Conservation (phyloP, 2,329 filamentous ascomycete genomes). For the Dactylellina haptotyla region DNA sequence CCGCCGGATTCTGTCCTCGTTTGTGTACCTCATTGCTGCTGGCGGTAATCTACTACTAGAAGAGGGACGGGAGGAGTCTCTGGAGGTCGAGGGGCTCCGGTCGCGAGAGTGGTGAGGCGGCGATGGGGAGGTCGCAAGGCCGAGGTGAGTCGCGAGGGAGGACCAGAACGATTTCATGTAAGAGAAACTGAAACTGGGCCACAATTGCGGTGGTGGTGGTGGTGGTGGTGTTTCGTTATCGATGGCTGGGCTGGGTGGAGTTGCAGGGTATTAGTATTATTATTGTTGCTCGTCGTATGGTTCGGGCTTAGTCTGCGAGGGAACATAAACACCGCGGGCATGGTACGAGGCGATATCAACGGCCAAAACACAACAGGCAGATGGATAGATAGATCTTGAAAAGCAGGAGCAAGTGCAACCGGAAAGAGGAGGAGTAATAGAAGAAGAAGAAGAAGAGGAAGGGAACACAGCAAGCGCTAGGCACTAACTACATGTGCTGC, state of each 20-base stretch:
- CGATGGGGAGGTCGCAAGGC: conserved; percentile 19
- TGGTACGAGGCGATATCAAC: no score
- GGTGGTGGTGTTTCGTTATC: conserved; percentile 2
- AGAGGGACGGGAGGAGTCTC: conserved; percentile 18
- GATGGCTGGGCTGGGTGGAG: conserved; percentile 5
- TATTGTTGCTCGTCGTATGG: not conserved
- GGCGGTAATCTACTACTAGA: no score
- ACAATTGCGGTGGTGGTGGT: conserved; percentile 5
- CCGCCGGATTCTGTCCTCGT: conserved; percentile 46
- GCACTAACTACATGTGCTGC: no score
- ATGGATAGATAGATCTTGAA: conserved; percentile 3
- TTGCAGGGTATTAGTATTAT: conserved; percentile 1
- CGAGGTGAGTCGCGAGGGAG: conserved; percentile 36
- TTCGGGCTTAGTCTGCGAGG: conserved; percentile 6
- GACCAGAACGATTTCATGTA: conserved; percentile 47
- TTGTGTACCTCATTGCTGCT: conserved; percentile 51
- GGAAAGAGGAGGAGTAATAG: not conserved
- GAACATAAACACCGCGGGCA: no score
- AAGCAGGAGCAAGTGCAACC: conserved; percentile 9
- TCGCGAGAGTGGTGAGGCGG: conserved; percentile 12
- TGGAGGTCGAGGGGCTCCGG: conserved; percentile 4
- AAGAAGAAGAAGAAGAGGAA: not conserved
- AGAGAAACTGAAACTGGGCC: conserved; percentile 9
- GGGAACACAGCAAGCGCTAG: not conserved
- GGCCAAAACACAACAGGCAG: no score